Evolutionary conservation across 306 rosid genomes (phyloP).

Genomic region (Sicyos baderoa): DNA sequence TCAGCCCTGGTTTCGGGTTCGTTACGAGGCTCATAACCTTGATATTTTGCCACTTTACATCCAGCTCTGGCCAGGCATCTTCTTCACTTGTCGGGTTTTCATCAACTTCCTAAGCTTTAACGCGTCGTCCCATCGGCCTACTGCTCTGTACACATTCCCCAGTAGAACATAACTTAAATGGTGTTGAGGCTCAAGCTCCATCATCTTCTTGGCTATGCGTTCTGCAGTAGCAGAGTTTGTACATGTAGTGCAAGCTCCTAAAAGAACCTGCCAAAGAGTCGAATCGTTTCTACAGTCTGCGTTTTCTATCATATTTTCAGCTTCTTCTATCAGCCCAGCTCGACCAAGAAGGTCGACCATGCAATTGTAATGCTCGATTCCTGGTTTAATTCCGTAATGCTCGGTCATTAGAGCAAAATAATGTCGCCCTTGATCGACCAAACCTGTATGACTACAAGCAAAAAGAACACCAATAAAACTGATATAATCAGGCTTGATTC

Average conservation of each 20-base stretch:
- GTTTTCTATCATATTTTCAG: conserved; percentile 54
- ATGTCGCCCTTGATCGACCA: conserved; percentile 65
- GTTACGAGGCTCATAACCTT: conserved; percentile 22
- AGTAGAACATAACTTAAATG: conserved; percentile 77
- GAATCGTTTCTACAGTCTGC: conserved; percentile 54
- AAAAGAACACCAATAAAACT: conserved; percentile 66
- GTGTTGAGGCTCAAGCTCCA: conserved; percentile 51
- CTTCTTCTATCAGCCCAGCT: conserved; percentile 73
- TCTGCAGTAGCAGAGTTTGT: conserved; percentile 52
- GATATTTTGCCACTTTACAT: conserved; percentile 33
- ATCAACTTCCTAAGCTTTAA: conserved; percentile 53
- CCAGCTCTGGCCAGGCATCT: conserved; percentile 80
- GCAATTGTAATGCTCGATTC: conserved; percentile 73
- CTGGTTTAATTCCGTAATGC: conserved; percentile 52
- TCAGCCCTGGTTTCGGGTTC: background rate
- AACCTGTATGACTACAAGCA: conserved; percentile 87
- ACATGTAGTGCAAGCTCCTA: conserved; percentile 72
- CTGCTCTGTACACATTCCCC: conserved; percentile 60
- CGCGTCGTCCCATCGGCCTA: conserved; percentile 80
- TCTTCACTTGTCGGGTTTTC: conserved; percentile 70
- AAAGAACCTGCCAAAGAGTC: conserved; percentile 75
- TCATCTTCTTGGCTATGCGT: conserved; percentile 74
- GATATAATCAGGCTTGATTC: conserved; percentile 59
- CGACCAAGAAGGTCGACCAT: conserved; percentile 82
- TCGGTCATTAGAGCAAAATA: conserved; percentile 45